Base-by-base conservation (phyloP, 768 basidiomycete genomes). In the Polyporus arcularius region DNA sequence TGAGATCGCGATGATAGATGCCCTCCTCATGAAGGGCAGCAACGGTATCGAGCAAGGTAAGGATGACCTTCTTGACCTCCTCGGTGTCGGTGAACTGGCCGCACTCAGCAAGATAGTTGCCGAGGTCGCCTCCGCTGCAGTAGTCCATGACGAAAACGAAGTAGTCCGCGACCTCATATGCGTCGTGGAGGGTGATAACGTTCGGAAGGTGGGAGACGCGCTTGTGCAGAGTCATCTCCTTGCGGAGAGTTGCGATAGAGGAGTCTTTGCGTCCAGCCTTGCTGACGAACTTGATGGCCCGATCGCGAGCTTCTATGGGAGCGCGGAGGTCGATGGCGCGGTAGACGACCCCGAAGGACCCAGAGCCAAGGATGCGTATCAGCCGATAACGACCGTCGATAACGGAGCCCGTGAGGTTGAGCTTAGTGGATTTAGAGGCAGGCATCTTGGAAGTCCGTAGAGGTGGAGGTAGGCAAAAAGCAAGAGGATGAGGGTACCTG, bases 1-100 rank as follows among this genome's bases (percentile, higher is more conserved):
- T 85, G 46, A 85, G 72, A 64, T 84, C 83, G 30, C 82, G 81
- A 63, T 84, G 83, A 67, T 74, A 81, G 64, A 85, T 79, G 42
- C 80, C 79, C 39, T 73, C 65, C 30, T 70, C 66, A 66, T 84
- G 83, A 65, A 79, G 79, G 65, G 77, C 75, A 48, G 78, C 74
- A 61, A 85, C 77, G 8, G 82, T 78, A 65, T 81, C 81, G 65
- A 83, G 59, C 58, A 85, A 75, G 62, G 83, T 81, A 9, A 81
- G 67, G 71, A 83, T 84, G 40, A 79, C 76, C 30, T 65, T 55
- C 51, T 74, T 77, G 68, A 85, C 79, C 55, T 80, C 71, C 14
- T 60, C 64, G 66, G 81, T 79, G 65, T 82, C 71, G 12, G 72
- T 70, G 61, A 79, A 80, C 57, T 70, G 52, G 54, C 66, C 62